Evolutionary conservation across 2,329 filamentous ascomycete species (phyloP).

Genomic region (Venturia oleaginea): DNA sequence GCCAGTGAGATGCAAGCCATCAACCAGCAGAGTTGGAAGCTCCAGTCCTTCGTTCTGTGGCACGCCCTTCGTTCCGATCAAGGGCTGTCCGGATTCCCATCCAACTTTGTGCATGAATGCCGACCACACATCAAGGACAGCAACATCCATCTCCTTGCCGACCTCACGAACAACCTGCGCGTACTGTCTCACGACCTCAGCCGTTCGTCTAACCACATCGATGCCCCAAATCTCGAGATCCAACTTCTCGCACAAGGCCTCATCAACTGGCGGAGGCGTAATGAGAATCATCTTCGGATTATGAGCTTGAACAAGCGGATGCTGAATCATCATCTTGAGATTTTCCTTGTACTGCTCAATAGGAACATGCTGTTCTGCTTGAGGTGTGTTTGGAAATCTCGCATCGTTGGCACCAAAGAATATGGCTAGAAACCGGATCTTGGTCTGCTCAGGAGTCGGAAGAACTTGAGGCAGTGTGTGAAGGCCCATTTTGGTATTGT

Average conservation of each 20-base stretch:
- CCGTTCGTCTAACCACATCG: conserved; percentile 21
- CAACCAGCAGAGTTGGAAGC: neutral
- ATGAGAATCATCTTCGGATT: conserved; percentile 66
- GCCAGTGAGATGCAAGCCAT: neutral
- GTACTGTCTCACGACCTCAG: neutral
- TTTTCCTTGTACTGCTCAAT: conserved; percentile 66
- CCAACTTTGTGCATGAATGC: conserved; percentile 60
- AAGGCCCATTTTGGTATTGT: conserved; percentile 69
- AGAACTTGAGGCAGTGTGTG: conserved; percentile 61
- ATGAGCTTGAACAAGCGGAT: conserved; percentile 61
- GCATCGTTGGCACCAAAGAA: conserved; percentile 91
- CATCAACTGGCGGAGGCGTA: conserved; percentile 74
- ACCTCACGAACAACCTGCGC: conserved; percentile 3
- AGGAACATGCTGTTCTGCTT: conserved; percentile 61
- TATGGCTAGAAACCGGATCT: conserved; percentile 62
- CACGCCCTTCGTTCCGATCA: conserved; percentile 50
- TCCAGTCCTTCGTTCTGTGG: conserved; percentile 38
- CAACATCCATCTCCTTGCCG: conserved; percentile 51
- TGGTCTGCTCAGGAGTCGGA: conserved; percentile 51
- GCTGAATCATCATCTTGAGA: conserved; percentile 59
- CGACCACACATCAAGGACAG: conserved; percentile 66
- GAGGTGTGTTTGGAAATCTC: conserved; percentile 47
- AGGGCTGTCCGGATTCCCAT: conserved; percentile 40
- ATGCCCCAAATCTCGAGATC: conserved; percentile 1
- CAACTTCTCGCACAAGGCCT: conserved; percentile 44